Evolutionary conservation across 2,329 filamentous ascomycete genomes (phyloP), one percentile per base, ranked within the genome.

Genomic region (Fusarium proliferatum): DNA sequence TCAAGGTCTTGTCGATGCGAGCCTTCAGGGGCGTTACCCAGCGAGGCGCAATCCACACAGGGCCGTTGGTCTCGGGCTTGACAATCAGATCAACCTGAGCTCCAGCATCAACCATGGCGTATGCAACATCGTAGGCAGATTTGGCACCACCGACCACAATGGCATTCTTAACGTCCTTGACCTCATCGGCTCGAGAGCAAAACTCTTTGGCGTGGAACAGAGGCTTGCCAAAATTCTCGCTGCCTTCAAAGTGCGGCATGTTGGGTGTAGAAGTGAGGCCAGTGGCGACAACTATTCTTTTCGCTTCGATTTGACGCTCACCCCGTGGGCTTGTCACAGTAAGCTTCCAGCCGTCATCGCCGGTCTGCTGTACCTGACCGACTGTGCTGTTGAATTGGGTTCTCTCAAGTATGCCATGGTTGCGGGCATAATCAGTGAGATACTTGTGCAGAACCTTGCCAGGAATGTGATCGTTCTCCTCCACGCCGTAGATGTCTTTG

Each of bases 131-230:
- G 77, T 84, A 89, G 1, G 88, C 88, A 9, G 86, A 88, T 76
- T 91, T 92, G 2, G 82, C 84, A 5, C 84, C 87, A 10, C 90
- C 90, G 5, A 90, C 79, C 5, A 91, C 84, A 3, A 86, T 83
- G 17, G 81, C 77, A 1, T 75, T 79, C 48, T 81, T 79, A 13
- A 77, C 76, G 3, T 72, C 72, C 17, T 78, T 73, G 13, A 86
- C 67, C 3, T 77, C 74, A 5, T 79, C 64, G 0, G 79, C 75
- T 23, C 81, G 63, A 28, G 78, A 73, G 10, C 78, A 77, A 12
- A 87, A 80, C 17, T 87, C 82, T 46, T 81, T 82, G 17, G 79
- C 80, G 66, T 88, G 86, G 61, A 88, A 85, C 0, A 87, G 45
- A 0, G 80, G 81, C 0, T 72, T 77, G 1, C 63, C 77, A 46